Conservation (phyloP, 148 eudicot genomes). For the Chenopodium quinoa region DNA sequence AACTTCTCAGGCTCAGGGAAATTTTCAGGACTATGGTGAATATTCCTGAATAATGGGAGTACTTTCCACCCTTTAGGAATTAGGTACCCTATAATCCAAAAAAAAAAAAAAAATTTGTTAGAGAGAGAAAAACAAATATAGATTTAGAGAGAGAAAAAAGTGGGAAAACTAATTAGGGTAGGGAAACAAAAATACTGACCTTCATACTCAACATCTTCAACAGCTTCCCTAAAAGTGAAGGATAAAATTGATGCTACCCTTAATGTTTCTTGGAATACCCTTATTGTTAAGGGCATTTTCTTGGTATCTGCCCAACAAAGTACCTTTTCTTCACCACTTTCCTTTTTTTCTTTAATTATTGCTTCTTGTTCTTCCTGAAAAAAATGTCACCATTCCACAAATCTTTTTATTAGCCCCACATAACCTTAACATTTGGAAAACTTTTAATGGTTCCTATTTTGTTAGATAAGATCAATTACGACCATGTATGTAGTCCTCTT, state of each 20-base stretch:
- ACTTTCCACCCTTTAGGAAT: conserved; percentile 84
- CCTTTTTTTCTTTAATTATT: conserved; percentile 32
- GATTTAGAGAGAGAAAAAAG: neutral
- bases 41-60: conserved; percentile 62
- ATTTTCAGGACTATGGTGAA: conserved; percentile 53
- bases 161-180: neutral
- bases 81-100: conserved; percentile 38
- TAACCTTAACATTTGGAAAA: conserved; percentile 10
- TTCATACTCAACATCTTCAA: conserved; percentile 93
- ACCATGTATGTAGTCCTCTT: too few species aligned
- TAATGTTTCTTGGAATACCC: conserved; percentile 84
- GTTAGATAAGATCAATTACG: neutral
- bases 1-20: conserved; percentile 58
- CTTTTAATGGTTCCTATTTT: neutral
- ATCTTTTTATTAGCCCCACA: conserved; percentile 18
- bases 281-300: conserved; percentile 77
- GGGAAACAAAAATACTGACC: conserved; percentile 36
- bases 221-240: conserved; percentile 96
- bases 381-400: neutral
- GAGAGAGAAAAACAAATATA: neutral
- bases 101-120: neutral
- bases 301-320: conserved; percentile 41
- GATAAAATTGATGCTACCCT: conserved; percentile 91
- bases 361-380: conserved; percentile 46
- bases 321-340: conserved; percentile 29